Evolutionary conservation across 805 yeast species (phyloP).

Genomic region (Hanseniaspora hatyaiensis): DNA sequence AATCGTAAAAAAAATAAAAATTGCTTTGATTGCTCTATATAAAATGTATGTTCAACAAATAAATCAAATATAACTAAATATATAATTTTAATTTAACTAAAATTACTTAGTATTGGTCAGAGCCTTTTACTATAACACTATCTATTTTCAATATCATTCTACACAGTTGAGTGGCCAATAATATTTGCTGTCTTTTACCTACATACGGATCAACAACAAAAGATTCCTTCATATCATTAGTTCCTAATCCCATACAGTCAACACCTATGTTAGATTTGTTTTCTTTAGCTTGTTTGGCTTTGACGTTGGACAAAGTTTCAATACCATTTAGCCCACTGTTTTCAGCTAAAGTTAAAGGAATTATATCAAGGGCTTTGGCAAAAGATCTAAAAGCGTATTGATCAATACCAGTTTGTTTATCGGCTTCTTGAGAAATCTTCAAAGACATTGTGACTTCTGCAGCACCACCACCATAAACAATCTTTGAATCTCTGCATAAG

Average conservation of each 20-base stretch:
- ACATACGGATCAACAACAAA: slow-evolving; percentile 95
- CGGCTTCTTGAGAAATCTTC: slow-evolving; percentile 84
- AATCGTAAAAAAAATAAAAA: neutral
- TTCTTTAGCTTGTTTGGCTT: slow-evolving; percentile 73
- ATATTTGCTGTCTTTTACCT: slow-evolving; percentile 91
- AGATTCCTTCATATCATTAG: slow-evolving; percentile 83
- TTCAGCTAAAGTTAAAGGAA: slow-evolving; percentile 92
- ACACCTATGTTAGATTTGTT: slow-evolving; percentile 67
- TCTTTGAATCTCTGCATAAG: slow-evolving; percentile 77
- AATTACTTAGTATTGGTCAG: slow-evolving; percentile 46
- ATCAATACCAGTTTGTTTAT: slow-evolving; percentile 84
- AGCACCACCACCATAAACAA: slow-evolving; percentile 99
- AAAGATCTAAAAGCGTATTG: slow-evolving; percentile 97
- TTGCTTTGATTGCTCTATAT: too few species aligned
- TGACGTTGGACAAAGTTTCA: slow-evolving; percentile 72
- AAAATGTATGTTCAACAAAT: too few species aligned
- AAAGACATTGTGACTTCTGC: slow-evolving; percentile 90
- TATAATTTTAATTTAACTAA: neutral
- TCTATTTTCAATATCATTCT: slow-evolving; percentile 96
- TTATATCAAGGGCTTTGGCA: slow-evolving; percentile 76
- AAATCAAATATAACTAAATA: neutral
- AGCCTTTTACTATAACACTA: slow-evolving; percentile 85
- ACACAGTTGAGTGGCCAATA: slow-evolving; percentile 91
- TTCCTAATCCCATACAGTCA: slow-evolving; percentile 81
- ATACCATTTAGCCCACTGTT: slow-evolving; percentile 93